A percentile compares a stretch with the other conserved stretches of the same genome.
phyloP scores from a whole-genome alignment of 2,329 filamentous ascomycete genomes.

The Botrytis medusae region DNA sequence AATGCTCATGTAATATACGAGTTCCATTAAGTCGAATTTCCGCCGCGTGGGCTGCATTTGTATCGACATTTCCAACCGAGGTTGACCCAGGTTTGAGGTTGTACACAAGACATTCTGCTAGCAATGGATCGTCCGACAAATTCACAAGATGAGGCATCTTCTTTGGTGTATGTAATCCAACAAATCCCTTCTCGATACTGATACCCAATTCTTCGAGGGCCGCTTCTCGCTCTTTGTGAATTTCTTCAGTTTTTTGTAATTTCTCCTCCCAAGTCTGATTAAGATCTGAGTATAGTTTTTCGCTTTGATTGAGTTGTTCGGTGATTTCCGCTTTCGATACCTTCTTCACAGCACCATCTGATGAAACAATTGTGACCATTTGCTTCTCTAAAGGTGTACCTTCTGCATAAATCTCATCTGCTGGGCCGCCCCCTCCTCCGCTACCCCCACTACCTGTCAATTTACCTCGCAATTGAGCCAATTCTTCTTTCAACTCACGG shows the following conservation, averaged over 20 bases:
- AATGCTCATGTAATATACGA: constrained; percentile 89
- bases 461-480: constrained; percentile 82
- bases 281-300: constrained; percentile 92
- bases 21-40: constrained; percentile 94
- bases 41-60: constrained; percentile 69
- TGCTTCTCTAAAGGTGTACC: constrained; percentile 93
- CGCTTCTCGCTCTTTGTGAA: constrained; percentile 94
- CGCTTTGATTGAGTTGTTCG: constrained; percentile 92
- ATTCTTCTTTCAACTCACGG: constrained; percentile 91
- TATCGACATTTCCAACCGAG: constrained; percentile 90
- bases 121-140: constrained; percentile 86
- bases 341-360: constrained; percentile 86
- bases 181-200: constrained; percentile 97
- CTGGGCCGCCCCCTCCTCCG: constrained; percentile 47
- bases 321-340: constrained; percentile 98
- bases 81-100: constrained; percentile 96
- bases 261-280: constrained; percentile 99
- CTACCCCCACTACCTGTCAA: constrained; percentile 58
- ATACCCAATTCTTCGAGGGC: constrained; percentile 96
- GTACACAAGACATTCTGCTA: constrained; percentile 95
- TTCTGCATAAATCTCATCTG: constrained; percentile 84
- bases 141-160: constrained; percentile 99
- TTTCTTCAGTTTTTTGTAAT: constrained; percentile 88
- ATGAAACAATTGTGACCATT: constrained; percentile 86
- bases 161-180: constrained; percentile 92